Evolutionary conservation across 2,329 filamentous ascomycete genomes (phyloP).

Genomic region (Fusarium albidum): DNA sequence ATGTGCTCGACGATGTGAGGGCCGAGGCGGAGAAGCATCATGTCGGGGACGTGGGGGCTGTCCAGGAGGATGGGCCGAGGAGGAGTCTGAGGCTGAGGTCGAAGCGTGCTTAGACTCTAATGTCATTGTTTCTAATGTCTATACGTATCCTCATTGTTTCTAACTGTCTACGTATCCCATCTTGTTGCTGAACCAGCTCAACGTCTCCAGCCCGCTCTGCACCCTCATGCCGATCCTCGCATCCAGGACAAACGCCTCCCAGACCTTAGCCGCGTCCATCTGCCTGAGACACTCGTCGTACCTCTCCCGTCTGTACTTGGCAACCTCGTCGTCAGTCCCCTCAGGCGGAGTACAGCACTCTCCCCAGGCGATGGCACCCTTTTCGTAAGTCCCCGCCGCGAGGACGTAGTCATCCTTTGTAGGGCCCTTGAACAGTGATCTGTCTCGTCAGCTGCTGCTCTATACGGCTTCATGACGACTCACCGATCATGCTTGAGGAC

Average conservation of each 20-base stretch:
- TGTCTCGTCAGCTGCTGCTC: conserved; percentile 39
- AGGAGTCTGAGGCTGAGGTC: conserved; percentile 40
- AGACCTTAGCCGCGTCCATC: conserved; percentile 72
- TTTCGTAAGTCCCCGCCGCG: conserved; percentile 85
- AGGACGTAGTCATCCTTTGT: conserved; percentile 74
- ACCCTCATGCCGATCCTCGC: conserved; percentile 77
- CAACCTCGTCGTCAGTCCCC: conserved; percentile 42
- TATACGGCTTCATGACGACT: too few relatives aligned
- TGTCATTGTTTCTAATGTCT: too few relatives aligned
- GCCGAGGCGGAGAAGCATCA: conserved; percentile 66
- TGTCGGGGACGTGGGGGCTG: conserved; percentile 48
- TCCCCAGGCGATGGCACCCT: conserved; percentile 82
- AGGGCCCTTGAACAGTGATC: conserved; percentile 63
- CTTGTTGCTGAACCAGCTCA: conserved; percentile 62
- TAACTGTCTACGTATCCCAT: conserved; percentile 49
- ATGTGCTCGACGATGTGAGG: conserved; percentile 61
- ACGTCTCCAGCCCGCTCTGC: conserved; percentile 72
- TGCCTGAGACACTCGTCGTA: conserved; percentile 69
- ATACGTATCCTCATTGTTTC: too few relatives aligned
- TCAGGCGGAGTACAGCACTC: conserved; percentile 60
- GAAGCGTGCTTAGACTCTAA: conserved; percentile 27
- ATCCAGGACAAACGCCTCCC: conserved; percentile 78
- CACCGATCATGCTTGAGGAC: conserved; percentile 72
- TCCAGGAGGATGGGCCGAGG: conserved; percentile 42
- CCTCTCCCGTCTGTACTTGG: conserved; percentile 54